phyloP scores from a whole-genome alignment of 352 stramenopile species.

The Phytophthora uliginosa region DNA sequence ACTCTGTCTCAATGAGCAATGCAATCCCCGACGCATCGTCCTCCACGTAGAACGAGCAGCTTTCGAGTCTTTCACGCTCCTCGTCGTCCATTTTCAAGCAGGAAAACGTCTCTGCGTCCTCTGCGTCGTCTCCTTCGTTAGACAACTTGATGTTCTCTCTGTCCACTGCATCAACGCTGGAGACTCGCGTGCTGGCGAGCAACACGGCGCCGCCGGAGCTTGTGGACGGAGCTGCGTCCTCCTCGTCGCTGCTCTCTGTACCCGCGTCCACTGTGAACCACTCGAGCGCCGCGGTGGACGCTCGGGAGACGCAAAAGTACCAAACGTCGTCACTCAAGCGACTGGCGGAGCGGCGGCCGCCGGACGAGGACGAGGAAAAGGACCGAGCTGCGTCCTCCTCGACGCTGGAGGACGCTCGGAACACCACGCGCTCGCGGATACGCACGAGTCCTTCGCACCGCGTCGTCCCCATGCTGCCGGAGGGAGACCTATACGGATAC shows the following conservation, averaged over 20 bases:
- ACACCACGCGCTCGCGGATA: conserved; percentile 49
- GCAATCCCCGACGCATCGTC: conserved; percentile 28
- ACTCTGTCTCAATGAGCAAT: conserved; percentile 41
- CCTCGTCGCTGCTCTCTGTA: conserved; percentile 42
- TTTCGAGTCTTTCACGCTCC: conserved; percentile 44
- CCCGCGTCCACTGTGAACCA: conserved; percentile 53
- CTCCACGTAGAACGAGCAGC: conserved; percentile 61
- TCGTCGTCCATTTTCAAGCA: conserved; percentile 20
- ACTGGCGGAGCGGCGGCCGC: conserved; percentile 15
- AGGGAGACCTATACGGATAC: neutral
- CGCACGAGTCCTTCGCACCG: conserved; percentile 53
- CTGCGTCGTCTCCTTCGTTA: conserved; percentile 5
- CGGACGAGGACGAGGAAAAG: conserved; percentile 4
- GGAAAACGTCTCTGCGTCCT: conserved; percentile 16
- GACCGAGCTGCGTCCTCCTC: conserved; percentile 13
- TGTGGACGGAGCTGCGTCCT: conserved; percentile 13
- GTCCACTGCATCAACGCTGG: conserved; percentile 55
- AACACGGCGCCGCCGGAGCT: conserved; percentile 32
- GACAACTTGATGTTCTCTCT: conserved; percentile 43
- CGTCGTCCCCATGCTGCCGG: conserved; percentile 25
- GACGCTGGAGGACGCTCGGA: conserved; percentile 12
- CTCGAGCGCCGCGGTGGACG: conserved; percentile 34
- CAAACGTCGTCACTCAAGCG: conserved; percentile 53
- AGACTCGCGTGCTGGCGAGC: conserved; percentile 45
- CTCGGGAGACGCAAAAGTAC: conserved; percentile 54